A percentile compares a stretch with the other conserved stretches of the same genome.
phyloP scores from a whole-genome alignment of 768 basidiomycete species.

The Auricularia sp. region DNA sequence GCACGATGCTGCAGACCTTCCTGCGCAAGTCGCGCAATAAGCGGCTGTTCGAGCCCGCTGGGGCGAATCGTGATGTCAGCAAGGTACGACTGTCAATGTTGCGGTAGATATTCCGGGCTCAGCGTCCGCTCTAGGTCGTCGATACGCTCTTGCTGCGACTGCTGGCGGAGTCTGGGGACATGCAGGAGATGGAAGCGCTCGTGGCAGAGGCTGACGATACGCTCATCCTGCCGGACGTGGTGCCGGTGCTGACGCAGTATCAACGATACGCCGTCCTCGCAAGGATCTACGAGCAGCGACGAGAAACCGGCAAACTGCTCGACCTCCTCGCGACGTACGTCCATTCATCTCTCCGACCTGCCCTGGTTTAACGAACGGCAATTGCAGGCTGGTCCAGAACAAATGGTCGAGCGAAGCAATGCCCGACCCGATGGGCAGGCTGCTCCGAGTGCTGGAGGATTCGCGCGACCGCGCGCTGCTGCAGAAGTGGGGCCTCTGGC shows the following conservation, averaged over 20 bases:
- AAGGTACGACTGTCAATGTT: not conserved
- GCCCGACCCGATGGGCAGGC: constrained; percentile 49
- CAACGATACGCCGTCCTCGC: constrained; percentile 54
- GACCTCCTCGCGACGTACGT: constrained; percentile 61
- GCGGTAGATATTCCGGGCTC: not conserved
- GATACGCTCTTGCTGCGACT: constrained; percentile 76
- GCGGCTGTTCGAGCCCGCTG: constrained; percentile 7
- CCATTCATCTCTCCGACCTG: not conserved
- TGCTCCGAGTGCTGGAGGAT: constrained; percentile 46
- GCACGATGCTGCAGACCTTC: constrained; percentile 65
- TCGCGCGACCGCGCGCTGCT: constrained; percentile 52
- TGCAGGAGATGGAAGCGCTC: constrained; percentile 50
- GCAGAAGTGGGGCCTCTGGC: constrained; percentile 74
- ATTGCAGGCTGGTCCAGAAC: constrained; percentile 51
- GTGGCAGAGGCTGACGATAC: constrained; percentile 42
- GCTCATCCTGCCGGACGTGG: constrained; percentile 52
- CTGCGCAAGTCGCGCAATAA: constrained; percentile 51
- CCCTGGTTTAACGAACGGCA: not conserved
- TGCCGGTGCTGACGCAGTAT: constrained; percentile 39
- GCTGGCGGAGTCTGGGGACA: constrained; percentile 51
- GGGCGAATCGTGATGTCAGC: constrained; percentile 9
- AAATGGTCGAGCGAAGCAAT: constrained; percentile 55
- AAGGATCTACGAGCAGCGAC: constrained; percentile 46
- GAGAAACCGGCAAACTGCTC: constrained; percentile 52
- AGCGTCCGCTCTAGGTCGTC: constrained; percentile 42